Percentiles rank a stretch among this genome's conserved stretches.
Conservation (phyloP, 164 flowering plant genomes). For the Chimonanthus praecox region DNA sequence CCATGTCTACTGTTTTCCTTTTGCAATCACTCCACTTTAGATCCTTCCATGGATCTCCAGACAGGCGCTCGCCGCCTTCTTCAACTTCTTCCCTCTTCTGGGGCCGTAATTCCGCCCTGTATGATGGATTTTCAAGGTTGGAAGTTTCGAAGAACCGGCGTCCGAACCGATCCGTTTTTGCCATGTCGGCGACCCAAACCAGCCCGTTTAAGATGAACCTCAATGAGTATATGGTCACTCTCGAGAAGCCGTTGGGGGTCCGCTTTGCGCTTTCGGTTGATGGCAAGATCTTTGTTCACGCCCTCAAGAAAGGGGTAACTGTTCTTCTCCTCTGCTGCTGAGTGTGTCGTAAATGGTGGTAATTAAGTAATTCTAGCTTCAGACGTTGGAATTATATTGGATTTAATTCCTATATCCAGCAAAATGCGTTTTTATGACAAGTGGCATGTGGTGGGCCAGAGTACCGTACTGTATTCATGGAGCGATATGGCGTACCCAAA, state of each 20-base stretch:
- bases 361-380: too few relatives aligned
- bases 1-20: not conserved
- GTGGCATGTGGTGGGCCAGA: too few relatives aligned
- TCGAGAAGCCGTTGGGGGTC: conserved; percentile 78
- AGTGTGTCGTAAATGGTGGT: too few relatives aligned
- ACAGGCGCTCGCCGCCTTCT: not conserved
- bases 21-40: not conserved
- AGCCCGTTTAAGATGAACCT: conserved; percentile 56
- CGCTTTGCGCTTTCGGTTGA: conserved; percentile 70
- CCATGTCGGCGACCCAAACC: conserved; percentile 30
- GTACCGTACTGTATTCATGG: too few relatives aligned
- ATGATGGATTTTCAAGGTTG: conserved; percentile 2
- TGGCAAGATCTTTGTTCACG: conserved; percentile 72
- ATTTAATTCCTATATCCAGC: too few relatives aligned
- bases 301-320: conserved; percentile 72
- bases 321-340: not conserved
- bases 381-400: too few relatives aligned
- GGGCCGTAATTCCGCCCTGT: not conserved
- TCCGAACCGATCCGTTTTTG: conserved; percentile 26
- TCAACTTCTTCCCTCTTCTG: conserved; percentile 1
- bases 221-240: conserved; percentile 91
- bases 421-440: too few relatives aligned
- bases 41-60: not conserved
- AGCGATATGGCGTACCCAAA: too few relatives aligned
- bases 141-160: conserved; percentile 2